Base-by-base conservation (phyloP, 345 rosid species). In the Rhizophora apiculata region DNA sequence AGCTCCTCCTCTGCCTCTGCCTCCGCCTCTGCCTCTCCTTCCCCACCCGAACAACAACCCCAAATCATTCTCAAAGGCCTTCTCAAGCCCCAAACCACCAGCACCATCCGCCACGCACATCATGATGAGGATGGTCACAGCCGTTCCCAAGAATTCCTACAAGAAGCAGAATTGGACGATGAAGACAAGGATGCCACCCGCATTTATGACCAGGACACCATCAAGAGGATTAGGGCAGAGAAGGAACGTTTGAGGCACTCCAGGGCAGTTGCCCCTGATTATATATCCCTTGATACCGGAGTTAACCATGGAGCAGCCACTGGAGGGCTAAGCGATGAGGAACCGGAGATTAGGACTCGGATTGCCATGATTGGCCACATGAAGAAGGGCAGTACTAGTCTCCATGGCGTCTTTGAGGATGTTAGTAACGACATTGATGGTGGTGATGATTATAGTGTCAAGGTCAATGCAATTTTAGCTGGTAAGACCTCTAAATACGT, bases 291-390 rank as follows among this genome's bases (percentile, higher is more conserved):
- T 75, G 96, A 91, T 71, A 79, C 80, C 31, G 84, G 88, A 54
- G 76, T 81, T 59, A 68, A 83, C 8, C 84, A 56, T 8, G 53
- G 66, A 37, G 79, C 74, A 24, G 75, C 79, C 8, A 73, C 63
- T 18, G 96, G 87, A 64, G 96, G 78, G 20, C 68, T 87, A 67
- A 93, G 98, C 19, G 98, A 94, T 32, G 97, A 91, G 57, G 98
- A 94, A 68, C 83, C 80, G 0, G 97, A 88, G 72, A 87, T 85
- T 79, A 80, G 73, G 37, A 85, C 85, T 16, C 63, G 91, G 72
- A 76, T 94, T 8, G 79, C 86, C 9, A 77, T 85, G 82, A 66
- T 87, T 4, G 90, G 93, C 26, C 60, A 22, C 29, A 27, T 56
- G 68, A 65, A 70, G 46, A 74, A 67, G 8, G 68, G 75, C 72